These are phyloP conservation scores for Tricholoma sp. DNA, from an alignment of 768 basidiomycete genomes.

Conservation along the genomic window DNA sequence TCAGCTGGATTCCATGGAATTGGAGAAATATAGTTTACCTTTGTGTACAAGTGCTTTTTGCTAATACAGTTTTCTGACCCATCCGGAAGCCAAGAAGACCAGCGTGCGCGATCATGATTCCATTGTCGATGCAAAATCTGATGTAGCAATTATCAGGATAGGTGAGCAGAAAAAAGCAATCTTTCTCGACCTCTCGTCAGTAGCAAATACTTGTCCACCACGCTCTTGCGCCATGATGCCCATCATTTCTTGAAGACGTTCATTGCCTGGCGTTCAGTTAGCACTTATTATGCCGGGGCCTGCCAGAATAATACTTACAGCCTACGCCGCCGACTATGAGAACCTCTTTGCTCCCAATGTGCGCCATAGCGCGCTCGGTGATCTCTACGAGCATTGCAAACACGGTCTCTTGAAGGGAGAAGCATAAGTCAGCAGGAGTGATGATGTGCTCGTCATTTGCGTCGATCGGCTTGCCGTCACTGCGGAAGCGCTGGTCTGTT, in stretches of 20 bases:
- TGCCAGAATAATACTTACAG: constrained; percentile 52
- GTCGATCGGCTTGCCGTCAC: constrained; percentile 32
- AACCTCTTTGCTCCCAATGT: constrained; percentile 93
- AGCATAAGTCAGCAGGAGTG: constrained; percentile 95
- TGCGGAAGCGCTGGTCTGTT: constrained; percentile 75
- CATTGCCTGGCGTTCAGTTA: constrained; percentile 58
- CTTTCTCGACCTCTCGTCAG: constrained; percentile 77
- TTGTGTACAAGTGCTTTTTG: constrained; percentile 88
- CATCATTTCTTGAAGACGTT: constrained; percentile 98
- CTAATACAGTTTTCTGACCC: constrained; percentile 75
- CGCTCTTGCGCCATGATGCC: constrained; percentile 92
- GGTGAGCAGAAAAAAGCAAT: background rate
- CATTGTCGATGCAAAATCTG: constrained; percentile 99
- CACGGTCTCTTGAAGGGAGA: constrained; percentile 93
- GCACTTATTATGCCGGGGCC: background rate
- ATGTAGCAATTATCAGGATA: background rate
- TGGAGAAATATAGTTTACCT: constrained; percentile 43
- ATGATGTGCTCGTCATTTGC: constrained; percentile 62
- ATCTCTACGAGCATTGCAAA: constrained; percentile 99
- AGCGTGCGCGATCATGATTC: constrained; percentile 99
- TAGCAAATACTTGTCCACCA: constrained; percentile 86
- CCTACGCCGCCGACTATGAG: constrained; percentile 99
- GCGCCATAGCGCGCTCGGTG: constrained; percentile 98
- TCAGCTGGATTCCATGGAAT: background rate
- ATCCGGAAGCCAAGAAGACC: constrained; percentile 89